Conservation (phyloP, 169 alveolate genomes). For the Plasmodium yoelii region DNA sequence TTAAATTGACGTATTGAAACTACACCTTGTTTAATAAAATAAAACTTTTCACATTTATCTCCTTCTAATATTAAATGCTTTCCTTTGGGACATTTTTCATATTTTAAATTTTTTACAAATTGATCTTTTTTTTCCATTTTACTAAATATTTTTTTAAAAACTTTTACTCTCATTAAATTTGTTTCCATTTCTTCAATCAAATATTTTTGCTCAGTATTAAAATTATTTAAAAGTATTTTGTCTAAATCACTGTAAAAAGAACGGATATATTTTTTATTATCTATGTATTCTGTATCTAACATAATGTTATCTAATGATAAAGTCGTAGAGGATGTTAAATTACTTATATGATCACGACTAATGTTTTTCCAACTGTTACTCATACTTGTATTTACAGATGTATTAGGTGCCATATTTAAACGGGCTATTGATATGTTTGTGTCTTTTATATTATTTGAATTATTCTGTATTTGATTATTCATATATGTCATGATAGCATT, state of each 20-base stretch:
- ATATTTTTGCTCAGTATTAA: slow-evolving; percentile 71
- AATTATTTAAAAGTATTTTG: slow-evolving; percentile 34
- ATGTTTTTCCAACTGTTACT: background rate
- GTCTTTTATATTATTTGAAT: background rate
- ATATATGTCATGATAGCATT: slow-evolving; percentile 26
- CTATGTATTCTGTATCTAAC: slow-evolving; percentile 44
- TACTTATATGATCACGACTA: slow-evolving; percentile 4
- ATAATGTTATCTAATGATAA: slow-evolving; percentile 24
- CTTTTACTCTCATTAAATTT: slow-evolving; percentile 49
- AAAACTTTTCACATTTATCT: slow-evolving; percentile 48
- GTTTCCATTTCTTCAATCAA: slow-evolving; percentile 73
- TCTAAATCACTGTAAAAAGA: slow-evolving; percentile 73
- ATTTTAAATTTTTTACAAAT: slow-evolving; percentile 33
- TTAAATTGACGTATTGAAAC: slow-evolving; percentile 66
- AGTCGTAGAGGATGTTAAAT: background rate
- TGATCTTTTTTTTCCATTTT: slow-evolving; percentile 54
- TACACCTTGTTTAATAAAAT: slow-evolving; percentile 59
- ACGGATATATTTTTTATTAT: slow-evolving; percentile 20
- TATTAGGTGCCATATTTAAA: background rate
- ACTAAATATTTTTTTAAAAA: slow-evolving; percentile 26
- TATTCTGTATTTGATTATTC: background rate
- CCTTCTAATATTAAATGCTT: slow-evolving; percentile 69
- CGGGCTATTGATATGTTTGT: background rate
- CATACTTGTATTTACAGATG: background rate
- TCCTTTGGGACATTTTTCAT: slow-evolving; percentile 67